Conservation (phyloP, 2,329 filamentous ascomycete genomes). For the Ceratocystis diversiconidia region DNA sequence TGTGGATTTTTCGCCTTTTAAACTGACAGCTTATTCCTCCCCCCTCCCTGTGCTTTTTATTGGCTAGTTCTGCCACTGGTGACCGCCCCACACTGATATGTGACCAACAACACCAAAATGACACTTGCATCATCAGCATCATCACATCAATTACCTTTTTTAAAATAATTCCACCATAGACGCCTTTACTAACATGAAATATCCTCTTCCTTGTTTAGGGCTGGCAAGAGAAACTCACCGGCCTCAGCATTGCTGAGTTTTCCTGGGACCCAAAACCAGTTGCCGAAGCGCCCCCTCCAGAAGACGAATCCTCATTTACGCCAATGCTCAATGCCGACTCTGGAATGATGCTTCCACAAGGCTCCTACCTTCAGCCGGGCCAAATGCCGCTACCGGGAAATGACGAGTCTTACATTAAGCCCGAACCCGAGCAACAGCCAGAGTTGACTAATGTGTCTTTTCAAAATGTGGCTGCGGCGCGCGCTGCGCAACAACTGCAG, state of each 20-base stretch:
- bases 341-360: conserved; percentile 25
- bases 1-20: conserved; percentile 16
- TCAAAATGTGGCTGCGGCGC: conserved; percentile 34
- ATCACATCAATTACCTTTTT: not conserved
- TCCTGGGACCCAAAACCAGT: conserved; percentile 85
- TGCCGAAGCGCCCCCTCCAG: conserved; percentile 25
- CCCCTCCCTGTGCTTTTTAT: not conserved
- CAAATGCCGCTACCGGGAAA: conserved; percentile 19
- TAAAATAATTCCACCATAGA: not conserved
- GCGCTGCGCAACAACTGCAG: conserved; percentile 43
- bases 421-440: conserved; percentile 14
- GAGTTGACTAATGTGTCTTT: conserved; percentile 18
- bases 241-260: conserved; percentile 71
- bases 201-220: conserved; percentile 38
- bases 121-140: not conserved
- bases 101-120: not conserved
- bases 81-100: conserved; percentile 14
- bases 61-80: conserved; percentile 11
- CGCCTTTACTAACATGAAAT: not conserved
- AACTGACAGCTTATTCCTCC: conserved; percentile 10
- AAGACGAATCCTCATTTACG: conserved; percentile 19
- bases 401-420: conserved; percentile 11
- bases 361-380: conserved; percentile 24
- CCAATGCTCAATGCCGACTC: conserved; percentile 10
- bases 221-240: conserved; percentile 86